phyloP scores from a whole-genome alignment of 768 basidiomycete species.

The Pisolithus orientalis region DNA sequence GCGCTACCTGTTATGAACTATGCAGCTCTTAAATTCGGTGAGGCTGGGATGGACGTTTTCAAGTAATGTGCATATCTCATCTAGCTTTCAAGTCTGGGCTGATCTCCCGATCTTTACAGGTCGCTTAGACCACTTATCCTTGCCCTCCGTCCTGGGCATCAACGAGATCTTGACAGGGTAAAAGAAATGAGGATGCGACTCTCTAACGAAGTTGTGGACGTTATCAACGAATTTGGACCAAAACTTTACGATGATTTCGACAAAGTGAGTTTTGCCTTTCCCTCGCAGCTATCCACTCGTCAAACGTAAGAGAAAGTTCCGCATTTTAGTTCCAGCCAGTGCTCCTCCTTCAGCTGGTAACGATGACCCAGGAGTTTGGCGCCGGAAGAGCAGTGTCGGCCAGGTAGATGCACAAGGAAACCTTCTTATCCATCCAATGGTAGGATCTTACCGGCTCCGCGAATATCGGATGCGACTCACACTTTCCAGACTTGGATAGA shows the following conservation, averaged over 20 bases:
- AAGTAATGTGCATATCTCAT: slow-evolving; percentile 54
- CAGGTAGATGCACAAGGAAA: slow-evolving; percentile 84
- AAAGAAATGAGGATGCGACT: slow-evolving; percentile 68
- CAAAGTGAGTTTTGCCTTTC: slow-evolving; percentile 40
- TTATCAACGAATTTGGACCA: slow-evolving; percentile 90
- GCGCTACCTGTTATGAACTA: slow-evolving; percentile 84
- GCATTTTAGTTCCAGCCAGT: slow-evolving; percentile 75
- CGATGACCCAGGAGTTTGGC: slow-evolving; percentile 58
- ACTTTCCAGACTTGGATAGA: slow-evolving; percentile 74
- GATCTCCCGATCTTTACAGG: slow-evolving; percentile 35
- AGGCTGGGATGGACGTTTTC: slow-evolving; percentile 94
- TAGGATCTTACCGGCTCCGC: slow-evolving; percentile 24
- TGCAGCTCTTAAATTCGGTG: slow-evolving; percentile 93
- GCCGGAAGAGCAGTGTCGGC: slow-evolving; percentile 72
- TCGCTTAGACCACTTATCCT: slow-evolving; percentile 89
- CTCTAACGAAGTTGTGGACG: slow-evolving; percentile 75
- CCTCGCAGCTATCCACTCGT: neutral
- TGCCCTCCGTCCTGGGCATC: slow-evolving; percentile 84
- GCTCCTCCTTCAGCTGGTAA: slow-evolving; percentile 72
- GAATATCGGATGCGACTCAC: neutral
- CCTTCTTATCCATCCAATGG: slow-evolving; percentile 84
- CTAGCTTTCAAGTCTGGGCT: slow-evolving; percentile 4
- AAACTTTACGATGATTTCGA: slow-evolving; percentile 84
- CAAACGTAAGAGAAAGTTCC: slow-evolving; percentile 41
- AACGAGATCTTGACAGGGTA: slow-evolving; percentile 68